A percentile compares a stretch with the other conserved stretches of the same genome.
Conservation (phyloP, 371 early-diverging fungal genomes). For the Phascolomyces articulosus region DNA sequence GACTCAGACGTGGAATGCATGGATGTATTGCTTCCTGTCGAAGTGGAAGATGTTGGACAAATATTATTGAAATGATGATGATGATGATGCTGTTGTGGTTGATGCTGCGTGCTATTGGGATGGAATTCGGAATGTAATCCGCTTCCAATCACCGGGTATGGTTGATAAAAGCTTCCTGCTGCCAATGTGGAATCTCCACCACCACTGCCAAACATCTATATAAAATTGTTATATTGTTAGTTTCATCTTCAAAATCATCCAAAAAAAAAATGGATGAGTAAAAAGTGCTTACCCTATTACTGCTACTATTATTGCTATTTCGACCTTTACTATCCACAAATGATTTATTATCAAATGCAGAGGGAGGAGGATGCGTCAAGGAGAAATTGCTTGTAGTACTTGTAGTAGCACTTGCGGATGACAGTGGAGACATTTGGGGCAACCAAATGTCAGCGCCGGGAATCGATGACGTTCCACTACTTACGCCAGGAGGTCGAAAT, state of each 20-base stretch:
- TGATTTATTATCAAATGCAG: no score
- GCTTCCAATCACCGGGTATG: conserved; percentile 25
- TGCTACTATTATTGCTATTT: conserved; percentile 3
- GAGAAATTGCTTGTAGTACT: not conserved
- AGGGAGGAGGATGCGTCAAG: no score
- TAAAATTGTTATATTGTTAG: not conserved
- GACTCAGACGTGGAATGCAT: conserved; percentile 41
- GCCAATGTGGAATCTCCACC: conserved; percentile 13
- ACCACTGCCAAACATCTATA: conserved; percentile 13
- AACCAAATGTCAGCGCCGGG: conserved; percentile 18
- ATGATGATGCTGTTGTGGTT: conserved; percentile 17
- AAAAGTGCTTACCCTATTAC: not conserved
- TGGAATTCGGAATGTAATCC: conserved; percentile 13
- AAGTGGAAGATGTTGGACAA: conserved; percentile 42
- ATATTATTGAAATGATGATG: conserved; percentile 33
- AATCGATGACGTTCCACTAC: conserved; percentile 9
- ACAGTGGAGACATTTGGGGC: conserved; percentile 12
- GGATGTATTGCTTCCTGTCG: conserved; percentile 46
- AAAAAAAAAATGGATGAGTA: no score
- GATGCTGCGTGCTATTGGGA: conserved; percentile 17
- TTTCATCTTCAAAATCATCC: not conserved
- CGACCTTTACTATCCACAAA: conserved; percentile 1
- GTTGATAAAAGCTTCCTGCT: conserved; percentile 16
- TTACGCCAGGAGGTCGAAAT: conserved; percentile 11
- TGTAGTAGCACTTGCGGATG: conserved; percentile 3